Base-by-base conservation (phyloP, 2,329 filamentous ascomycete species). In the Pseudogymnoascus sp. region DNA sequence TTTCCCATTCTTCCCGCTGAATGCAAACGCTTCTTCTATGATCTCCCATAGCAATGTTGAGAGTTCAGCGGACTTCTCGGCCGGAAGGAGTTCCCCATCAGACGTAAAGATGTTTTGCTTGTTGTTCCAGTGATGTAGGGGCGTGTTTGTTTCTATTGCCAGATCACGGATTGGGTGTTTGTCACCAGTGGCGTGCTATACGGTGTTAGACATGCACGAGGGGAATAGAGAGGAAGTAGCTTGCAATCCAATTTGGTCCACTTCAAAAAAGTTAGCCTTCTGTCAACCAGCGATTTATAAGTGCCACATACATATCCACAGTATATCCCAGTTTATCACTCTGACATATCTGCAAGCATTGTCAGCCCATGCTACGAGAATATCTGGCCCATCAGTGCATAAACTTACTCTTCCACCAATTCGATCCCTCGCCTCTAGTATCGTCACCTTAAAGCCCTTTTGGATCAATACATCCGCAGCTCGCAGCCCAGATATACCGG, bases 221-320 rank as follows among this genome's bases (percentile, higher is more conserved):
- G 16, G 62, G 0, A 60, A 31, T 28, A 48, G 16, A 19, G n/a
- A 36, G 72, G 4, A 79, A 74, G n/a, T 78, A 80, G 16, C 81
- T 80, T 64, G 84, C 81, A 65, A 84, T 83, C 82, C 82, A 84
- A 65, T 84, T 84, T 25, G 81, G 80, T 2, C 82, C 82, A 16
- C 81, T 84, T 61, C 61, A 54, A 36, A 60, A 43, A 51, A 16
- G 51, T 65, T 43, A 65, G 61, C 11, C 31, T n/a, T 48, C 19
- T n/a, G 8, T 51, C 45, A 14, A n/a, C 23, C 23, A 28, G 6
- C 6, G 5, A 31, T 43, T 41, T n/a, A 63, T 23, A 31, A 7
- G 13, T 28, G 60, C 1, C 5, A 66, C 71, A 66, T 66, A 74
- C 69, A 73, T 70, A 63, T 74, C 71, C 39, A 70, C 68, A 19